Conservation (phyloP, 495 filamentous ascomycete genomes). For the Hypoxylon trugodes region DNA sequence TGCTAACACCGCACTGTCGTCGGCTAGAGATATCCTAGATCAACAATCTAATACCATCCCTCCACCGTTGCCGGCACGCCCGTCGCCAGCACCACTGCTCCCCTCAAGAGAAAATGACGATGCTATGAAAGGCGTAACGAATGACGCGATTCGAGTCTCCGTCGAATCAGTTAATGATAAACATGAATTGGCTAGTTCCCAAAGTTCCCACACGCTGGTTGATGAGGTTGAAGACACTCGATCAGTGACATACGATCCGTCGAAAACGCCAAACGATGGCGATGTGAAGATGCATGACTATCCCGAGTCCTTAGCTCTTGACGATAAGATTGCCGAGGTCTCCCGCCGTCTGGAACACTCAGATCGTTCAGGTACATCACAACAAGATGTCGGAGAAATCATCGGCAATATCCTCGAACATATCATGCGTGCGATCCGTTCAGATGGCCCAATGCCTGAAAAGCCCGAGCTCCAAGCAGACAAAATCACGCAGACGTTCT, state of each 20-base stretch:
- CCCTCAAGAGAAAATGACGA: slow-evolving; percentile 12
- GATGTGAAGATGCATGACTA: slow-evolving; percentile 36
- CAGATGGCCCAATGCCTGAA: slow-evolving; percentile 59
- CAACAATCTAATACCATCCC: slow-evolving; percentile 32
- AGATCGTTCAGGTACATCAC: slow-evolving; percentile 55
- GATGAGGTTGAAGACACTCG: slow-evolving; percentile 45
- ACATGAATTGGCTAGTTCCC: slow-evolving; percentile 45
- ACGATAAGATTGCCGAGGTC: slow-evolving; percentile 52
- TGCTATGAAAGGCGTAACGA: neutral
- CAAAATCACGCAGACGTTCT: slow-evolving; percentile 71
- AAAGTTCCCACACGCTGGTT: slow-evolving; percentile 58
- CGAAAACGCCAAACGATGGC: slow-evolving; percentile 12
- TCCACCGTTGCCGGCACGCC: slow-evolving; percentile 46
- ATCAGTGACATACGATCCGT: slow-evolving; percentile 9
- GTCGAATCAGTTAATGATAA: slow-evolving; percentile 36
- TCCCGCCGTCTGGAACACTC: slow-evolving; percentile 50
- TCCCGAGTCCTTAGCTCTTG: slow-evolving; percentile 42
- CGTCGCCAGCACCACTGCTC: slow-evolving; percentile 37
- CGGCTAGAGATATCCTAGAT: slow-evolving; percentile 42
- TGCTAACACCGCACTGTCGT: slow-evolving; percentile 75
- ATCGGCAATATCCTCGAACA: slow-evolving; percentile 91
- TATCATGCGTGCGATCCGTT: slow-evolving; percentile 84
- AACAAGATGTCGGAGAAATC: slow-evolving; percentile 95
- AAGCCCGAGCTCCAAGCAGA: slow-evolving; percentile 75
- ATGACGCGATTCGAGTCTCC: slow-evolving; percentile 28